These are phyloP conservation scores for Chlorella sorokiniana DNA, from an alignment of 139 green algal genomes.

Conservation along the genomic window DNA sequence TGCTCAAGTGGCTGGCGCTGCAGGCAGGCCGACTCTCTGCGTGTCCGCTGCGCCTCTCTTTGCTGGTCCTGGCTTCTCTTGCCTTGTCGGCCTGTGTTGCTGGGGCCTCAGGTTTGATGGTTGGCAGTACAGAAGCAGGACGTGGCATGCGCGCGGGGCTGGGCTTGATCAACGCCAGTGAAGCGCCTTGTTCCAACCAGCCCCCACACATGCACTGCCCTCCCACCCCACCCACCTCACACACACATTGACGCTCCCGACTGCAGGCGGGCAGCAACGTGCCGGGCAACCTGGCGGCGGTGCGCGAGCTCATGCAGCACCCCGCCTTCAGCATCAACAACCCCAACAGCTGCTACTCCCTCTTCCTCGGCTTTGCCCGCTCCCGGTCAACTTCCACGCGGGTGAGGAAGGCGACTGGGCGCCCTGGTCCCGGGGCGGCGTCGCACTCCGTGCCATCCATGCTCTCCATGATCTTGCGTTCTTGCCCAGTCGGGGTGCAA, in stretches of 20 bases:
- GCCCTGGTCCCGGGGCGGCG: too few relatives aligned
- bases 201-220: neutral
- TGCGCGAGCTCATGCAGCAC: constrained; percentile 79
- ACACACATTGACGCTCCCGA: neutral
- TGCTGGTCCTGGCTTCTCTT: too few relatives aligned
- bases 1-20: constrained; percentile 93
- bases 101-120: too few relatives aligned
- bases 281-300: constrained; percentile 78
- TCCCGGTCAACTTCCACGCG: constrained; percentile 95
- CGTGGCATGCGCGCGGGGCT: too few relatives aligned
- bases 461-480: too few relatives aligned
- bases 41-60: too few relatives aligned
- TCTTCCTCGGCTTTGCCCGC: constrained; percentile 82
- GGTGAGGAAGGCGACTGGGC: neutral
- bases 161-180: too few relatives aligned
- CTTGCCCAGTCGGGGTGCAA: too few relatives aligned
- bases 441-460: too few relatives aligned
- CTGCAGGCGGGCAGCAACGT: constrained; percentile 73
- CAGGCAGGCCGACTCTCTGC: constrained; percentile 63
- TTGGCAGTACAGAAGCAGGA: too few relatives aligned
- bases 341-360: constrained; percentile 87
- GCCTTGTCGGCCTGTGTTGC: too few relatives aligned
- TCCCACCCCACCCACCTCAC: neutral
- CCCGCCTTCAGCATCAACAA: constrained; percentile 92
- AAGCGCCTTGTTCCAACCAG: too few relatives aligned